phyloP scores from a whole-genome alignment of 2,329 filamentous ascomycete genomes.

The Xylaria sp. region DNA sequence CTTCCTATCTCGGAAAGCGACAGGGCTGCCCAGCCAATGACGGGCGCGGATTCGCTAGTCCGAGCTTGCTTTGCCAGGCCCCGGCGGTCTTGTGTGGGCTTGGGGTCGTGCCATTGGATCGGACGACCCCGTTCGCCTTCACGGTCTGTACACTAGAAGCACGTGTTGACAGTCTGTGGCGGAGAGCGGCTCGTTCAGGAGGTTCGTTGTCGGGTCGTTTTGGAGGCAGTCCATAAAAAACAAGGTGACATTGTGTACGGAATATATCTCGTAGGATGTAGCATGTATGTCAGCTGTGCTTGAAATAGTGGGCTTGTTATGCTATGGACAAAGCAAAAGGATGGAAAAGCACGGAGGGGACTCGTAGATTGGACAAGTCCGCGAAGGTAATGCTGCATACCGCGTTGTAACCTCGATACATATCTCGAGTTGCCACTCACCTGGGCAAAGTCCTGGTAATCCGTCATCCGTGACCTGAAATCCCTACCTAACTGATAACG shows the following conservation, averaged over 20 bases:
- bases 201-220: not conserved
- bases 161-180: not conserved
- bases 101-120: constrained; percentile 8
- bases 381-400: too few relatives aligned
- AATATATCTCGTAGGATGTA: not conserved
- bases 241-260: not conserved
- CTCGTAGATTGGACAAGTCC: too few relatives aligned
- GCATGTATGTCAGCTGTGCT: too few relatives aligned
- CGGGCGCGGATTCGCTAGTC: not conserved
- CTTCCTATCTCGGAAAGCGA: constrained; percentile 14
- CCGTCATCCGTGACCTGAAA: too few relatives aligned
- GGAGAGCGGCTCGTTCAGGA: not conserved
- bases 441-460: too few relatives aligned
- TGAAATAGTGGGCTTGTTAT: too few relatives aligned
- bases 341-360: too few relatives aligned
- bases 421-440: too few relatives aligned
- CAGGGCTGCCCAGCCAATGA: constrained; percentile 8
- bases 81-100: not conserved
- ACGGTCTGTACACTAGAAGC: not conserved
- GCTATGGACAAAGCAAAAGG: too few relatives aligned
- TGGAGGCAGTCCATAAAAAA: not conserved
- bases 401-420: too few relatives aligned
- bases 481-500: too few relatives aligned
- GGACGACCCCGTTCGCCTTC: not conserved
- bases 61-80: constrained; percentile 14